Conservation (phyloP, 495 filamentous ascomycete species). For the Penicillium odoratum region DNA sequence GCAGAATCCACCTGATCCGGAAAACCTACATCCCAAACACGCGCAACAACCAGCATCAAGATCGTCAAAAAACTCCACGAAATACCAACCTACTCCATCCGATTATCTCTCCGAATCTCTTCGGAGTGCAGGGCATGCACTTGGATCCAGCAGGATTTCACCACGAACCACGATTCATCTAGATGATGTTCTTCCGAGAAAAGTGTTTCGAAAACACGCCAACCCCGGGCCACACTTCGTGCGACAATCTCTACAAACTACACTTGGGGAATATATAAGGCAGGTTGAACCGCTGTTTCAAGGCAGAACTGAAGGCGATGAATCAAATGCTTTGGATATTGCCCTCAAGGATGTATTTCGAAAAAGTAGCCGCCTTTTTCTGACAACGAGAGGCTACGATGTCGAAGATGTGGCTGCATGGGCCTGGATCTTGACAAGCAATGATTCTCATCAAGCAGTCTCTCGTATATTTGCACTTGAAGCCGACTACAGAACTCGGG, state of each 20-base stretch:
- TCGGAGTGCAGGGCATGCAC: conserved; percentile 26
- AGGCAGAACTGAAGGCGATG: conserved; percentile 4
- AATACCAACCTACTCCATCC: conserved; percentile 30
- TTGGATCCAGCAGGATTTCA: conserved; percentile 7
- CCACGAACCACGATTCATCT: not conserved
- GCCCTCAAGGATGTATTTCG: conserved; percentile 41
- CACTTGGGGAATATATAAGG: conserved; percentile 42
- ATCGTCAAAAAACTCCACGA: not conserved
- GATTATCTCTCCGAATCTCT: conserved; percentile 38
- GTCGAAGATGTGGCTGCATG: conserved; percentile 55
- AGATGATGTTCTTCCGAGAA: not conserved
- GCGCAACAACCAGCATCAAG: not conserved
- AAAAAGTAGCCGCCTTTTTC: conserved; percentile 25
- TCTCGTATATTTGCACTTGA: conserved; percentile 42
- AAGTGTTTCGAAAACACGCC: not conserved
- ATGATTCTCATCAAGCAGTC: conserved; percentile 39
- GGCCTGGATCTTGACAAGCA: conserved; percentile 56
- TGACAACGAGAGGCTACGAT: conserved; percentile 41
- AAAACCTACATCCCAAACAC: not conserved
- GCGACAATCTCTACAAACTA: conserved; percentile 32
- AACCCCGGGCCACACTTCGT: conserved; percentile 3
- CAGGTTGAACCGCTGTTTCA: conserved; percentile 36
- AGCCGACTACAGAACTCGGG: conserved; percentile 17
- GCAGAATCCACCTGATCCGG: not conserved
- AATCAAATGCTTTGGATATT: conserved; percentile 17